Evolutionary conservation across 306 rosid species (phyloP), one percentile per base, ranked within the genome.

Genomic region (Prunus salicina): DNA sequence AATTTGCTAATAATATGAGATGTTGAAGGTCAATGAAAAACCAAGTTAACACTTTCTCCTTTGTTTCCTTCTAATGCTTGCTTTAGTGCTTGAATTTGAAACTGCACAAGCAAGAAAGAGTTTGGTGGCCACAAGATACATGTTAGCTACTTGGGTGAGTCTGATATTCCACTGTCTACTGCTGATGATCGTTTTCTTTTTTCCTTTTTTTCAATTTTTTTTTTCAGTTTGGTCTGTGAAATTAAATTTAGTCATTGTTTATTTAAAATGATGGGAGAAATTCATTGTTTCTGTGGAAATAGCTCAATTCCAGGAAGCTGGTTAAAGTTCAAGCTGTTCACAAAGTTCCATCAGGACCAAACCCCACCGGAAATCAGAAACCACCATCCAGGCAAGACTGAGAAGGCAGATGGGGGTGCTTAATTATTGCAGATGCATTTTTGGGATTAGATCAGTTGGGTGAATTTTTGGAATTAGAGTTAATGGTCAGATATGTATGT

Each of bases 331-430:
- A 47, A 43, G 27, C 11, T 20, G 25, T n/a, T 60, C 78, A 41
- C 12, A 73, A 73, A 55, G 61, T 28, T 28, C 82, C 86, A 49
- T 82, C 82, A 25, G 66, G 80, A 56, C 86, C 78, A 5, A 82
- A 69, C 56, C 86, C 82, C 24, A 78, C 69, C 6, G 82, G 82
- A 20, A 82, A 82, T 71, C 50, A 50, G 69, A 66, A 73, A 12
- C 86, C 76, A 24, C 86, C 85, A 53, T 28, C 73, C 12, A 46
- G 18, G 20, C 82, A 74, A 32, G 27, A 45, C 32, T 62, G 79
- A 77, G 76, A 82, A 25, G 18, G 25, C 3, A 27, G 12, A 3
- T 25, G 76, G 19, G 28, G 47, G 43, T 38, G 11, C 16, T 78
- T 64, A 73, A 9, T 19, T 16, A 19, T 34, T 52, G 25, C 24